A percentile compares a stretch with the other conserved stretches of the same genome.
Evolutionary conservation across 345 rosid genomes (phyloP).

Genomic region (Eucalyptus grandis): DNA sequence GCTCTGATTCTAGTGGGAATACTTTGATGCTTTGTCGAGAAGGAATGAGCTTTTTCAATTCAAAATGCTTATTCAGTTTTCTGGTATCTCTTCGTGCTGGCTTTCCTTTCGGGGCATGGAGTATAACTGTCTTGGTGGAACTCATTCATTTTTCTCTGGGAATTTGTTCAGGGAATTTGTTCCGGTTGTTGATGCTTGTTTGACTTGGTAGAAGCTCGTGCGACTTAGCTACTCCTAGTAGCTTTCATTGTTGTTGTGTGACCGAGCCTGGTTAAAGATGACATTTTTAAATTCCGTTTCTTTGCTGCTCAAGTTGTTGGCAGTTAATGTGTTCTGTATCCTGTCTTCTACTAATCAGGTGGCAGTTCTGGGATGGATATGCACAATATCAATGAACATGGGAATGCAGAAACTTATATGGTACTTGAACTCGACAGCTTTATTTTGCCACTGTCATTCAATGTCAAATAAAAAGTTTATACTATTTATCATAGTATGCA

Average conservation of each 20-base stretch:
- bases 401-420: slow-evolving; percentile 22
- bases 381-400: slow-evolving; percentile 14
- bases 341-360: not conserved
- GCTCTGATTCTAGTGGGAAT: not conserved
- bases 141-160: not conserved
- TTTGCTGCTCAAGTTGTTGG: not conserved
- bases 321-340: not conserved
- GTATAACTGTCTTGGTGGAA: not conserved
- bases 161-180: not conserved
- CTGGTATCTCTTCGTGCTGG: not conserved
- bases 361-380: slow-evolving; percentile 31
- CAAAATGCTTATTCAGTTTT: not conserved
- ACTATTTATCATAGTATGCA: not conserved
- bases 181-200: not conserved
- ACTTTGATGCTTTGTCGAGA: not conserved
- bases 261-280: not conserved
- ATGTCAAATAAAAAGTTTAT: not conserved
- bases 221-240: not conserved
- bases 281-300: not conserved
- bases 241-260: not conserved
- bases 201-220: not conserved
- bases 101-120: not conserved
- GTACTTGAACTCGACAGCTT: not conserved
- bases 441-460: not conserved
- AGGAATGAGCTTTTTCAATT: not conserved